phyloP scores from a whole-genome alignment of 768 basidiomycete species.

The Russula brevipes region DNA sequence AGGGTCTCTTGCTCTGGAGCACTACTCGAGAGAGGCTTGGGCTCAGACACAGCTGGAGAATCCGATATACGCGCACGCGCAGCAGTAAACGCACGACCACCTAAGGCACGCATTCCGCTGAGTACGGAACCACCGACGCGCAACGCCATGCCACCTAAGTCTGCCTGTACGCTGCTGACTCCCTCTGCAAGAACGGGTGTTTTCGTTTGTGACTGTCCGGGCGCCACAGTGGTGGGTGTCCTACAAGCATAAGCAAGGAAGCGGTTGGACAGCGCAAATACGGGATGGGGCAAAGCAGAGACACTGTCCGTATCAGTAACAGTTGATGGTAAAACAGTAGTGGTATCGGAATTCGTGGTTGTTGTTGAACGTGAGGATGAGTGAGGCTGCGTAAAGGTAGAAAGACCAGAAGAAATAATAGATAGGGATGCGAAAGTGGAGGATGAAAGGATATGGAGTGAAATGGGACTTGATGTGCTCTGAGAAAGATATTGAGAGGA shows the following conservation, averaged over 20 bases:
- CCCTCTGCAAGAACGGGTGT: conserved; percentile 15
- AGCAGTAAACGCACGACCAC: conserved; percentile 55
- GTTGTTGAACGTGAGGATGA: conserved; percentile 4
- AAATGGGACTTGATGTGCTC: conserved; percentile 53
- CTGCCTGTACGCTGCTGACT: conserved; percentile 37
- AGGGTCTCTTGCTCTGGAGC: conserved; percentile 27
- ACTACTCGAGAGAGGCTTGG: conserved; percentile 35
- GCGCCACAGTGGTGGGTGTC: conserved; percentile 20
- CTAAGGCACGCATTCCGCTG: conserved; percentile 58
- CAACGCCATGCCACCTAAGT: conserved; percentile 50
- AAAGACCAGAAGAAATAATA: conserved; percentile 45
- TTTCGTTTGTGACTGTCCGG: conserved; percentile 24
- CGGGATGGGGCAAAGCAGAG: conserved; percentile 36
- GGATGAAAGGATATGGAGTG: conserved; percentile 54
- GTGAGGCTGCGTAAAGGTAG: conserved; percentile 39
- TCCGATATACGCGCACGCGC: conserved; percentile 28
- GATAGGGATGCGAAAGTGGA: conserved; percentile 47
- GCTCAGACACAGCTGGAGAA: neutral
- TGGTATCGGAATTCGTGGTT: conserved; percentile 33
- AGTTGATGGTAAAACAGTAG: conserved; percentile 35
- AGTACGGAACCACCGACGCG: conserved; percentile 58
- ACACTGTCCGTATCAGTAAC: conserved; percentile 11
- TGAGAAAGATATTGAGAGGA: conserved; percentile 28
- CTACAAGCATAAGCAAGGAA: conserved; percentile 57
- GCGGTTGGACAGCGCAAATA: conserved; percentile 57